These are phyloP conservation scores for Psilocybe tampanensis DNA, from an alignment of 768 basidiomycete genomes.

Conservation along the genomic window DNA sequence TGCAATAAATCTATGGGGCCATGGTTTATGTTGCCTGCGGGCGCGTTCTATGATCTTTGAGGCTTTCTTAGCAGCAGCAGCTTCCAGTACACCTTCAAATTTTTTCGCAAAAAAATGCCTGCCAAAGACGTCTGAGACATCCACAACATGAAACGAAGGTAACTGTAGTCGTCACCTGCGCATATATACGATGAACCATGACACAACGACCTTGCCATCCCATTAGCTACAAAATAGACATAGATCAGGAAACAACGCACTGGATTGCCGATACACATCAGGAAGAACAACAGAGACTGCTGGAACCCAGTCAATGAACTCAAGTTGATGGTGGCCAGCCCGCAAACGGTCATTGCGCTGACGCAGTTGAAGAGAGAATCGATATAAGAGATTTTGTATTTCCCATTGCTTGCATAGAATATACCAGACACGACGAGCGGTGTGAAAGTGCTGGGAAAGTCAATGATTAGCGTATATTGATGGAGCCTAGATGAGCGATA, in stretches of 20 bases:
- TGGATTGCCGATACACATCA: constrained; percentile 78
- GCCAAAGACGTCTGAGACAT: constrained; percentile 7
- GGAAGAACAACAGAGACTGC: constrained; percentile 69
- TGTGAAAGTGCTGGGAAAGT: constrained; percentile 60
- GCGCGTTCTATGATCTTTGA: constrained; percentile 21
- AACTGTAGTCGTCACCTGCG: constrained; percentile 52
- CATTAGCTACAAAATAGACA: background rate
- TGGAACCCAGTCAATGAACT: constrained; percentile 71
- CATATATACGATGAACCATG: constrained; percentile 82
- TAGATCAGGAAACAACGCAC: constrained; percentile 45
- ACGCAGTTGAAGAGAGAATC: constrained; percentile 80
- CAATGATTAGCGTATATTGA: constrained; percentile 6
- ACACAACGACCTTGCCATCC: constrained; percentile 64
- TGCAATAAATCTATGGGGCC: constrained; percentile 24
- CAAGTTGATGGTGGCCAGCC: constrained; percentile 70
- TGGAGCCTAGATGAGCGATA: constrained; percentile 5
- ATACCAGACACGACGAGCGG: constrained; percentile 81
- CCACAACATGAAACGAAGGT: background rate
- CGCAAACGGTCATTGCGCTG: constrained; percentile 79
- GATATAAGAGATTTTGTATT: constrained; percentile 68
- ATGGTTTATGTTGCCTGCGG: constrained; percentile 24
- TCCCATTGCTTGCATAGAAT: constrained; percentile 83
- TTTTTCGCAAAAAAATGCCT: constrained; percentile 75
- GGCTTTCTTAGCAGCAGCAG: constrained; percentile 35
- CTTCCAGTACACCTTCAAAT: constrained; percentile 60